phyloP scores from a whole-genome alignment of 208 protist genomes.

The Leishmania major region DNA sequence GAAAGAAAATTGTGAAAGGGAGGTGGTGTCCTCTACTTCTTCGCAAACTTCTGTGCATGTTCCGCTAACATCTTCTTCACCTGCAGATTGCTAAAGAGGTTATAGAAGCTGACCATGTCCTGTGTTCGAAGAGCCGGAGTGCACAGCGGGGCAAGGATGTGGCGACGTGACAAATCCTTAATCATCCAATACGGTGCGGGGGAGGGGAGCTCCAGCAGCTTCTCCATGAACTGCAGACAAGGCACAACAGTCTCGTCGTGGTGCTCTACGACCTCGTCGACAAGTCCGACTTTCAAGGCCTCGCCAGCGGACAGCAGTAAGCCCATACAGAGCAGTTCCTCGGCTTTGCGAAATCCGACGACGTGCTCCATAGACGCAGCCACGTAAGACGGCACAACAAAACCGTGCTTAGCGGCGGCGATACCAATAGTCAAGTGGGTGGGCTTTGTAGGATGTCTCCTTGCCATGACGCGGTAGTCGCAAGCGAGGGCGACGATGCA shows the following conservation, averaged over 20 bases:
- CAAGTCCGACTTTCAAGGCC: slow-evolving; percentile 56
- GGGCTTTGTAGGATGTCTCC: slow-evolving; percentile 17
- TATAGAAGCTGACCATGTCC: slow-evolving; percentile 58
- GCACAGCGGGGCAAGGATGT: slow-evolving; percentile 55
- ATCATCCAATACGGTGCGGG: slow-evolving; percentile 68
- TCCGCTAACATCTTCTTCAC: slow-evolving; percentile 31
- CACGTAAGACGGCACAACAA: slow-evolving; percentile 73
- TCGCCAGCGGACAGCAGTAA: slow-evolving; percentile 48
- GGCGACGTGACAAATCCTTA: slow-evolving; percentile 54
- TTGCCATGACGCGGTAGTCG: slow-evolving; percentile 84
- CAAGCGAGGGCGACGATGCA: slow-evolving; percentile 69
- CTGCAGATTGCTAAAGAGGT: slow-evolving; percentile 51
- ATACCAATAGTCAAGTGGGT: slow-evolving; percentile 67
- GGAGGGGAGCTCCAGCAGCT: slow-evolving; percentile 45
- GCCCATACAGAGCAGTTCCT: slow-evolving; percentile 58
- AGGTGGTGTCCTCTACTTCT: background rate
- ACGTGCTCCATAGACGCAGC: slow-evolving; percentile 57
- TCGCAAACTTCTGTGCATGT: slow-evolving; percentile 2
- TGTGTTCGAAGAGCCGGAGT: slow-evolving; percentile 51
- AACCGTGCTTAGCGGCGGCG: slow-evolving; percentile 52
- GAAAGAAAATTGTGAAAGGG: background rate
- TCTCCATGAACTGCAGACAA: slow-evolving; percentile 63
- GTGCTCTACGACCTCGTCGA: slow-evolving; percentile 69
- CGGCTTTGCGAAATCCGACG: slow-evolving; percentile 64
- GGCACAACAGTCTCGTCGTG: slow-evolving; percentile 59